Evolutionary conservation across 2,329 filamentous ascomycete species (phyloP).

Genomic region (Sporothrix curviconia): DNA sequence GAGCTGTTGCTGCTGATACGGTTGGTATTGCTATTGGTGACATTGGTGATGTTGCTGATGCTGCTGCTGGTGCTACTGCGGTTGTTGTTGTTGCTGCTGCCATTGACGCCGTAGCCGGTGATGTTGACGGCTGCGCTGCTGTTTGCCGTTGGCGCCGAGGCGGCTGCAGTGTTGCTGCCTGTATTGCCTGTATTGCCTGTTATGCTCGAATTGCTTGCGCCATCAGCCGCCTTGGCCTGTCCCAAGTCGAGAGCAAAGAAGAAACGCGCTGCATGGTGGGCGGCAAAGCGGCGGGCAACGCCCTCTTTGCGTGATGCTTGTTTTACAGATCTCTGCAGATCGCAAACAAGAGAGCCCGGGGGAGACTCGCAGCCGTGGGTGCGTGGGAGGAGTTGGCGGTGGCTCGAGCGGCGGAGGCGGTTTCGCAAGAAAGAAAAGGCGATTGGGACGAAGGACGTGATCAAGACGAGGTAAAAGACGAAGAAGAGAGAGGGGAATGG

Average conservation of each 20-base stretch:
- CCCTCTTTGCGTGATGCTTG: neutral
- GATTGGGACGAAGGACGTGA: neutral
- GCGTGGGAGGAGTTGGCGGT: neutral
- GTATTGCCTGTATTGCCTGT: neutral
- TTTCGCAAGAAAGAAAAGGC: neutral
- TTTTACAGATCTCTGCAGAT: neutral
- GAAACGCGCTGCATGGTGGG: conserved; percentile 40
- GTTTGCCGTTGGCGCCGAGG: neutral
- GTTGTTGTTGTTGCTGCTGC: conserved; percentile 11
- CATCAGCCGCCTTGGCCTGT: conserved; percentile 22
- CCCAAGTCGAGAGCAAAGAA: conserved; percentile 37
- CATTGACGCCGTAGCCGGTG: neutral
- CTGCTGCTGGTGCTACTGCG: neutral
- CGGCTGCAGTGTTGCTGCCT: neutral
- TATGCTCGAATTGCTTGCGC: conserved; percentile 12
- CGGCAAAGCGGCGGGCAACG: conserved; percentile 1
- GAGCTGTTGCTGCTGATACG: conserved; percentile 7
- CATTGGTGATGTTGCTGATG: conserved; percentile 1
- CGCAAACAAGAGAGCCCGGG: neutral
- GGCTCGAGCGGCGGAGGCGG: neutral
- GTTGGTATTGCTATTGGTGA: conserved; percentile 1
- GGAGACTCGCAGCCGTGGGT: neutral
- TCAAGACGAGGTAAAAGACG: neutral
- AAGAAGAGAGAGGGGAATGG: neutral
- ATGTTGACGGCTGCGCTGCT: conserved; percentile 5